phyloP scores from a whole-genome alignment of 2,329 filamentous ascomycete genomes.

The Botryotinia narcissicola region DNA sequence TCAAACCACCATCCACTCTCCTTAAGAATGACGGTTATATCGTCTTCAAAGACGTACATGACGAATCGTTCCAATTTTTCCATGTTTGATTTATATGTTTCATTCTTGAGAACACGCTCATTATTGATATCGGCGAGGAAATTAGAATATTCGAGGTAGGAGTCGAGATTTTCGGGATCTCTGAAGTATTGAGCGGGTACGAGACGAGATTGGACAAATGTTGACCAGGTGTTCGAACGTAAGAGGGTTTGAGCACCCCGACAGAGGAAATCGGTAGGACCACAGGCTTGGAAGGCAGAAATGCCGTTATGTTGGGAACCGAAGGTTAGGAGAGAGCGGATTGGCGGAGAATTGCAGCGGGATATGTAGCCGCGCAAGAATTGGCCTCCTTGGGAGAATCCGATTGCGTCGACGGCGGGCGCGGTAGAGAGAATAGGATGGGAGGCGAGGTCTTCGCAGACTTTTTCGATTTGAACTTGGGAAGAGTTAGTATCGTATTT shows the following conservation, averaged over 20 bases:
- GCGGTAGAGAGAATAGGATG: conserved; percentile 80
- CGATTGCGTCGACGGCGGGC: conserved; percentile 82
- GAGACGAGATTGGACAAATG: conserved; percentile 72
- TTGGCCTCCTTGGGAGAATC: conserved; percentile 93
- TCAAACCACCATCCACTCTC: conserved; percentile 90
- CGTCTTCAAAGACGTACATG: conserved; percentile 86
- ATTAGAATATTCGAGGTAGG: conserved; percentile 77
- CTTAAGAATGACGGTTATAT: conserved; percentile 83
- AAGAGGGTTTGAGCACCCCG: conserved; percentile 75
- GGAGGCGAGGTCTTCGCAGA: conserved; percentile 73
- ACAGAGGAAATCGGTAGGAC: conserved; percentile 72
- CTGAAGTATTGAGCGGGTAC: conserved; percentile 97
- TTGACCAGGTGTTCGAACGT: conserved; percentile 75
- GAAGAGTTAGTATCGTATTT: not conserved
- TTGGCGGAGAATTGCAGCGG: conserved; percentile 66
- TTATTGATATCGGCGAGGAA: conserved; percentile 97
- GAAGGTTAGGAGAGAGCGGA: conserved; percentile 66
- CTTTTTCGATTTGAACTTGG: conserved; percentile 61
- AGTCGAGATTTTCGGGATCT: conserved; percentile 62
- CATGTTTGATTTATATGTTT: conserved; percentile 69
- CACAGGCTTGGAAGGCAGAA: conserved; percentile 74
- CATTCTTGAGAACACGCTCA: conserved; percentile 73
- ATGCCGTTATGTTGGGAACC: conserved; percentile 81
- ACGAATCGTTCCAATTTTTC: conserved; percentile 71
- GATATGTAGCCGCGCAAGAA: conserved; percentile 91